Percentiles rank a stretch among this genome's conserved stretches.
phyloP scores from a whole-genome alignment of 768 basidiomycete genomes.

The Leucosporidium scottii region DNA sequence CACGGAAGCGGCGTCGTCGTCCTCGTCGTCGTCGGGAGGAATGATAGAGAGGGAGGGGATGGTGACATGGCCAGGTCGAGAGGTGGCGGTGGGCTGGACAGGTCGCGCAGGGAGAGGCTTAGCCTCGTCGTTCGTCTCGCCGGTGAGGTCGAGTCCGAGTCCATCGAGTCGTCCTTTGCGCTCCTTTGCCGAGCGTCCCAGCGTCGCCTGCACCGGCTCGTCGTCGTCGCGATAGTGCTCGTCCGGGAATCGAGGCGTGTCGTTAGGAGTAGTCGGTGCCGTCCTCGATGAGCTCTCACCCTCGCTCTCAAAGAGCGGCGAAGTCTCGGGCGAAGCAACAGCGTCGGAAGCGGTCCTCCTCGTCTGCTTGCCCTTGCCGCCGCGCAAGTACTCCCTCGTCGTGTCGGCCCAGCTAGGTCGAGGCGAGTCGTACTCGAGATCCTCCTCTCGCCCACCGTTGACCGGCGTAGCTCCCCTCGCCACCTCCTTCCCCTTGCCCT shows the following conservation, averaged over 20 bases:
- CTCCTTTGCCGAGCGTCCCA: constrained; percentile 1
- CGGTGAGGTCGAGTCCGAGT: constrained; percentile 15
- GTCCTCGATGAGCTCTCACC: constrained; percentile 7
- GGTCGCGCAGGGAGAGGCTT: neutral
- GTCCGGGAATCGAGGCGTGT: constrained; percentile 11
- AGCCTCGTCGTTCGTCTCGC: neutral
- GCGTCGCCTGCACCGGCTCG: constrained; percentile 5
- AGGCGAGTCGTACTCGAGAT: neutral
- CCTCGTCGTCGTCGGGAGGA: constrained; percentile 1
- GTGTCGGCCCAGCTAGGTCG: too few species aligned
- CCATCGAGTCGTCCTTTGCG: constrained; percentile 8
- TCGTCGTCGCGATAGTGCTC: constrained; percentile 21
- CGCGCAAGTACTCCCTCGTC: neutral
- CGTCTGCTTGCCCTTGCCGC: neutral
- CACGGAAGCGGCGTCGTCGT: constrained; percentile 8
- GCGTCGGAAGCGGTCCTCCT: constrained; percentile 14
- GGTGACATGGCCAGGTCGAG: neutral
- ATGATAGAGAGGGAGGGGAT: constrained; percentile 24
- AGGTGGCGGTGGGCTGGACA: neutral
- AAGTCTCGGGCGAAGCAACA: constrained; percentile 11
- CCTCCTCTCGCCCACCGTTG: neutral
- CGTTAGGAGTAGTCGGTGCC: constrained; percentile 27
- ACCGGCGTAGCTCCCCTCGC: too few species aligned
- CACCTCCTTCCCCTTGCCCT: too few species aligned
- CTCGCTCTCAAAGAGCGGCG: constrained; percentile 24